Evolutionary conservation across 2,329 filamentous ascomycete species (phyloP).

Genomic region (Akanthomyces dipterigenus): DNA sequence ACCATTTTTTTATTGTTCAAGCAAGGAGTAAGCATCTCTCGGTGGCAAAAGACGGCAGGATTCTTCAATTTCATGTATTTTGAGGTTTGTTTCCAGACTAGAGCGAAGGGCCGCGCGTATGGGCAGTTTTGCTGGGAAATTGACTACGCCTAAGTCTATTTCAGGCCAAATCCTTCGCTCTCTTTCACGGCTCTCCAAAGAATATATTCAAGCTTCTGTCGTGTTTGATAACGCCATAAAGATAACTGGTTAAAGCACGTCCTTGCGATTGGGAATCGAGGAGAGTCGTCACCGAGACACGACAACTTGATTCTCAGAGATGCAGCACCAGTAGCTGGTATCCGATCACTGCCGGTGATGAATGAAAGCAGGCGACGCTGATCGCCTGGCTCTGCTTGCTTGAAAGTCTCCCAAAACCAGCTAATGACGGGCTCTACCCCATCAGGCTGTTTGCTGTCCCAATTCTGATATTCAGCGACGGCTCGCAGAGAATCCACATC

Average conservation of each 20-base stretch:
- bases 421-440: constrained; percentile 59
- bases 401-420: constrained; percentile 89
- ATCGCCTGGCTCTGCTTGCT: constrained; percentile 53
- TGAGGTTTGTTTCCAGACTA: not conserved
- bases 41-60: not conserved
- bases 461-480: constrained; percentile 78
- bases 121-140: not conserved
- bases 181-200: constrained; percentile 83
- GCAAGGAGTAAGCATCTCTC: constrained; percentile 1
- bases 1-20: not conserved
- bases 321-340: constrained; percentile 79
- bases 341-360: constrained; percentile 83
- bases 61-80: not conserved
- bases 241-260: constrained; percentile 88
- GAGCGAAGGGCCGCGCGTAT: not conserved
- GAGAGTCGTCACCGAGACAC: constrained; percentile 67
- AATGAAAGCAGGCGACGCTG: constrained; percentile 79
- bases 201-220: constrained; percentile 60
- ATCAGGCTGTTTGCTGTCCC: constrained; percentile 51
- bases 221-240: constrained; percentile 64
- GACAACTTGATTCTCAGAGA: constrained; percentile 70
- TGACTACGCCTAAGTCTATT: constrained; percentile 37
- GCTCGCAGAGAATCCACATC: constrained; percentile 70
- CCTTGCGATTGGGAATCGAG: constrained; percentile 74
- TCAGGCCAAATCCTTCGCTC: constrained; percentile 88